A percentile compares a stretch with the other conserved stretches of the same genome.
Conservation (phyloP, 2,329 filamentous ascomycete species). For the Orbilia brochopaga region DNA sequence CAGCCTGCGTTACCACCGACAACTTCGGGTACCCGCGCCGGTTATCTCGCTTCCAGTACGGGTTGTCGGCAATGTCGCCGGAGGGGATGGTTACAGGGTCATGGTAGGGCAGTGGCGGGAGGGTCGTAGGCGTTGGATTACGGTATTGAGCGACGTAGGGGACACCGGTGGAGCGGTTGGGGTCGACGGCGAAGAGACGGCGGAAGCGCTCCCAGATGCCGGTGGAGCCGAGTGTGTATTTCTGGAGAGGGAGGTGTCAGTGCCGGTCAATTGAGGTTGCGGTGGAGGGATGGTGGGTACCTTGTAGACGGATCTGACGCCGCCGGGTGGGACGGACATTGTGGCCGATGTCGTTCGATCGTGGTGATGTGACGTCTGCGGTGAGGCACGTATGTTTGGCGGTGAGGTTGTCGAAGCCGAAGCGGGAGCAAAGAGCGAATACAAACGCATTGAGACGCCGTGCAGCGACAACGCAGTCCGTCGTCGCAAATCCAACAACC, state of each 20-base stretch:
- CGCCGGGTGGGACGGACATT: constrained; percentile 57
- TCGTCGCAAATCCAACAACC: constrained; percentile 35
- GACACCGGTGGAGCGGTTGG: constrained; percentile 86
- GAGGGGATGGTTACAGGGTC: constrained; percentile 85
- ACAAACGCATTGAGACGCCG: constrained; percentile 5
- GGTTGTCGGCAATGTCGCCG: constrained; percentile 85
- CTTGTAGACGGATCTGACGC: constrained; percentile 66
- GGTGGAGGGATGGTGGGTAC: constrained; percentile 58
- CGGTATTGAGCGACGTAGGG: constrained; percentile 93
- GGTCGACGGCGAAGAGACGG: constrained; percentile 77
- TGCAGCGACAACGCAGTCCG: constrained; percentile 27
- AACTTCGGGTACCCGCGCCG: constrained; percentile 81
- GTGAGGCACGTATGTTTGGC: constrained; percentile 7
- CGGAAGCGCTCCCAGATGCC: constrained; percentile 88
- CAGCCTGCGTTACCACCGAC: constrained; percentile 79
- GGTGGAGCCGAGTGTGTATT: constrained; percentile 90
- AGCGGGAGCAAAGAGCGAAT: too few relatives aligned
- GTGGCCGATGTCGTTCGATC: constrained; percentile 30
- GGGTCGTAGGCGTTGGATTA: constrained; percentile 77
- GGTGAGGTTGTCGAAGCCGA: too few relatives aligned
- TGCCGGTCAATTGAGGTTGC: constrained; percentile 39
- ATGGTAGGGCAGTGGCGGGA: constrained; percentile 74
- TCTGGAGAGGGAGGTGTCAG: constrained; percentile 66
- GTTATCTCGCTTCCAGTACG: constrained; percentile 93
- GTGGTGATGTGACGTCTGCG: constrained; percentile 2